Evolutionary conservation across 495 filamentous ascomycete genomes (phyloP), one percentile per base, ranked within the genome.

Genomic region (Talaromyces borbonicus): DNA sequence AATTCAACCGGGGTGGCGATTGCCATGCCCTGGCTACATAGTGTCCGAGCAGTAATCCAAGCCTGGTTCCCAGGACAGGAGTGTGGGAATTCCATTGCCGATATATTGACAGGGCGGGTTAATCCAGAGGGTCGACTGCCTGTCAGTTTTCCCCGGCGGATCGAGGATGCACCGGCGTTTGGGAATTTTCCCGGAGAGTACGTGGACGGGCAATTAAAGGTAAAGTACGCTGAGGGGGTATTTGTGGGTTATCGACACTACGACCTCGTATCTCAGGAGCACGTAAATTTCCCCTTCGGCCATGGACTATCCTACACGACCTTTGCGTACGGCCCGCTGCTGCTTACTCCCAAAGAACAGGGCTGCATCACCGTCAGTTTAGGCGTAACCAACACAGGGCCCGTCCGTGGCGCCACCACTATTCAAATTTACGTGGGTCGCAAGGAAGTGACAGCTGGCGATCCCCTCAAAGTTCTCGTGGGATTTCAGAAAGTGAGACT

Each of bases 161-260:
- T n/a, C n/a, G n/a, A n/a, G n/a, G n/a, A n/a, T n/a, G n/a, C n/a
- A n/a, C n/a, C n/a, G n/a, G n/a, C n/a, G n/a, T n/a, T n/a, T n/a
- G n/a, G n/a, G n/a, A n/a, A n/a, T n/a, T n/a, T n/a, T n/a, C n/a
- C n/a, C n/a, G n/a, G n/a, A n/a, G n/a, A n/a, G n/a, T n/a, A n/a
- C n/a, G n/a, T n/a, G n/a, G n/a, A n/a, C n/a, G n/a, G n/a, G n/a
- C n/a, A n/a, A n/a, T n/a, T n/a, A n/a, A n/a, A n/a, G n/a, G 84
- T 88, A 8, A 65, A 86, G 5, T 89, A 89, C 54, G 82, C 83
- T 36, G 85, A 90, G 60, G 81, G 80, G 47, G 64, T 93, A 40
- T 90, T 83, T 58, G 80, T 94, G 44, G 86, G 87, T 1, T 92
- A 94, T 59, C 69, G 83, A 1, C 83, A 84, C 65, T 94, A 87